phyloP scores from a whole-genome alignment of 1,284 basidiomycete genomes.

The Exsudoporus floridanus region DNA sequence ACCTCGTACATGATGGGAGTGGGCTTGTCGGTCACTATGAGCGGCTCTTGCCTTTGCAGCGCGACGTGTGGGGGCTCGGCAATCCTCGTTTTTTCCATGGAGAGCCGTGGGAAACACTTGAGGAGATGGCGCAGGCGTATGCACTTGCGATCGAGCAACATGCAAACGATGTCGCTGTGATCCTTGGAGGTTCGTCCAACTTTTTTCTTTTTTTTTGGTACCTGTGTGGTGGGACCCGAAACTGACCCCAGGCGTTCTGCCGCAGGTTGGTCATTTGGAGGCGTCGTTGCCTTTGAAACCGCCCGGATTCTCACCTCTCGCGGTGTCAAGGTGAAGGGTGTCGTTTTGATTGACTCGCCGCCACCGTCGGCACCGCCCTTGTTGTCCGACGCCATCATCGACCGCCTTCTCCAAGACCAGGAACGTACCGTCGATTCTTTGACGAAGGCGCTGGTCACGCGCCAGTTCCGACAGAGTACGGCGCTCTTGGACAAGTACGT shows the following conservation, averaged over 20 bases:
- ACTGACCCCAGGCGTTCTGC: neutral
- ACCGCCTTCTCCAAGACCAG: slow-evolving; percentile 23
- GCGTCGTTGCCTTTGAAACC: slow-evolving; percentile 65
- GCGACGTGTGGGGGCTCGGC: slow-evolving; percentile 58
- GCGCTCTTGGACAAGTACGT: slow-evolving; percentile 43
- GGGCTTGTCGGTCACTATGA: slow-evolving; percentile 56
- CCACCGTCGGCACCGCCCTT: slow-evolving; percentile 49
- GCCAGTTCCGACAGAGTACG: slow-evolving; percentile 47
- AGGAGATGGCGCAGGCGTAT: slow-evolving; percentile 56
- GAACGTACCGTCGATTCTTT: slow-evolving; percentile 17
- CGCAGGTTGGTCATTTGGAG: slow-evolving; percentile 76
- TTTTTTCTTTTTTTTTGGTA: too few species aligned
- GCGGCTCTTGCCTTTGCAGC: slow-evolving; percentile 46
- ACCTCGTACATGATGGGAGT: slow-evolving; percentile 72
- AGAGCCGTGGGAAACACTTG: slow-evolving; percentile 46
- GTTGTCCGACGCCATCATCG: slow-evolving; percentile 51
- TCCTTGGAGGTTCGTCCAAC: slow-evolving; percentile 66
- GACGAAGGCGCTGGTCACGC: slow-evolving; percentile 19
- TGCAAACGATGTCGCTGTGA: slow-evolving; percentile 33
- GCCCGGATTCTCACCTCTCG: slow-evolving; percentile 49
- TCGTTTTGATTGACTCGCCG: slow-evolving; percentile 68
- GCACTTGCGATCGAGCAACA: slow-evolving; percentile 38
- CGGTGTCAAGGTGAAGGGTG: slow-evolving; percentile 49
- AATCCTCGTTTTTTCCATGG: slow-evolving; percentile 52
- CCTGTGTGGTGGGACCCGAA: neutral